Base-by-base conservation (phyloP, 805 yeast species). In the Cyberlindnera galapagoensis region DNA sequence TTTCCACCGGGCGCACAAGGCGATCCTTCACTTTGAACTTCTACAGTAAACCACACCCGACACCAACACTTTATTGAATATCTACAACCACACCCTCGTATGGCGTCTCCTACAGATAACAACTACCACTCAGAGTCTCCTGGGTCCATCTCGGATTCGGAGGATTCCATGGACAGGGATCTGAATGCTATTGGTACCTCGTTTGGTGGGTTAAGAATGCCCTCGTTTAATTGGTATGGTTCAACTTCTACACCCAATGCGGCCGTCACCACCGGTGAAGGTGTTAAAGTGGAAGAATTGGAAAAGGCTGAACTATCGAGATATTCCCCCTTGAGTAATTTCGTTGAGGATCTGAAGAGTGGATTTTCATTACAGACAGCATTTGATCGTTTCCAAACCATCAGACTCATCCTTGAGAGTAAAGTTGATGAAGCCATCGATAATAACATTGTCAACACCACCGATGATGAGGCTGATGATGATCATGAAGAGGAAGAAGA, bases 111-210 rank as follows among this genome's bases (percentile, higher is more conserved):
- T n/a, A n/a, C n/a, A 7, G 13, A 21, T 4, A 13, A 21, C 13
- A 13, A 21, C 13, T 6, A 8, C 18, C 10, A 30, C 14, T 38
- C 19, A 5, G 35, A 25, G 19, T 28, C 28, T 15, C 25, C 36
- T 10, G 42, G 42, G 24, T 25, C 40, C n/a, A 37, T 32, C n/a
- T 30, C 39, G 3, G 40, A 38, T 12, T 21, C 44, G 3, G 63
- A 58, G 9, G 49, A 57, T 9, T 65, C 70, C 0, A 42, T 73
- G 21, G 60, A 71, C 0, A 59, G 56, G 15, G 72, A 71, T 8
- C 51, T 75, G 30, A 74, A 75, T 33, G 69, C 62, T 38, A 68
- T 76, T 12, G 82, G 82, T 0, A n/a, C n/a, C n/a, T 47, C 60
- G 19, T 50, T 44, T 48, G 19, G 43, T 4, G 19, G 41, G 6